These are phyloP conservation scores for Ulmus americana DNA, from an alignment of 331 rosid genomes.

Conservation along the genomic window DNA sequence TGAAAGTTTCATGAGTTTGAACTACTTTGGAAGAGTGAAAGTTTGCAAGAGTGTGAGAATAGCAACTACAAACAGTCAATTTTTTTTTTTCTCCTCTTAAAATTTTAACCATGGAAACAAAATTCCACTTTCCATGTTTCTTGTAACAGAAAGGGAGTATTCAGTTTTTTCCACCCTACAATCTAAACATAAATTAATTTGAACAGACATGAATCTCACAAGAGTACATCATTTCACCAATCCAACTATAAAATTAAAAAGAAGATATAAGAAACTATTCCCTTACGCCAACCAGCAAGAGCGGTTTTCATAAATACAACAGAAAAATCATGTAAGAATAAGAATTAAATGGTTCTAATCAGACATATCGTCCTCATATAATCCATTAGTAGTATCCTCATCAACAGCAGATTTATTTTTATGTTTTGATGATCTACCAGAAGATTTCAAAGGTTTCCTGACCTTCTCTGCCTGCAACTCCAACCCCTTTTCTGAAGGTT, in stretches of 20 bases:
- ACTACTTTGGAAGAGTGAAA: no score
- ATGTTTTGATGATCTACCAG: slow-evolving; percentile 37
- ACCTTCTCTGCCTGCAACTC: slow-evolving; percentile 77
- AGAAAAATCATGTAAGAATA: slow-evolving; percentile 5
- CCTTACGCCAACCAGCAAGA: neutral
- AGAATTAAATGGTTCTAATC: slow-evolving; percentile 32
- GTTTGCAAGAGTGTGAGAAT: no score
- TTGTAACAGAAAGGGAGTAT: no score
- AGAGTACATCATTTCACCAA: neutral
- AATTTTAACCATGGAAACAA: no score
- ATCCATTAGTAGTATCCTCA: slow-evolving; percentile 43
- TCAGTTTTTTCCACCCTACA: neutral
- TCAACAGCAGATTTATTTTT: slow-evolving; percentile 37
- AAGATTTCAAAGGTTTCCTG: slow-evolving; percentile 52
- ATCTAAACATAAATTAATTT: neutral
- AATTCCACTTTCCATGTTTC: no score
- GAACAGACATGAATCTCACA: neutral
- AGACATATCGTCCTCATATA: slow-evolving; percentile 39
- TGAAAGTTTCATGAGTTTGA: no score
- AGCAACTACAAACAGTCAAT: no score
- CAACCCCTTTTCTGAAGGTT: slow-evolving; percentile 75
- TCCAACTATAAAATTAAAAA: neutral
- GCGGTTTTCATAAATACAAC: slow-evolving; percentile 8
- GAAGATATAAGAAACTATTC: neutral
- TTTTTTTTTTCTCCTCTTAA: no score